These are phyloP conservation scores for Blastocrithidia nonstop DNA, from an alignment of 208 protist genomes.

Conservation along the genomic window DNA sequence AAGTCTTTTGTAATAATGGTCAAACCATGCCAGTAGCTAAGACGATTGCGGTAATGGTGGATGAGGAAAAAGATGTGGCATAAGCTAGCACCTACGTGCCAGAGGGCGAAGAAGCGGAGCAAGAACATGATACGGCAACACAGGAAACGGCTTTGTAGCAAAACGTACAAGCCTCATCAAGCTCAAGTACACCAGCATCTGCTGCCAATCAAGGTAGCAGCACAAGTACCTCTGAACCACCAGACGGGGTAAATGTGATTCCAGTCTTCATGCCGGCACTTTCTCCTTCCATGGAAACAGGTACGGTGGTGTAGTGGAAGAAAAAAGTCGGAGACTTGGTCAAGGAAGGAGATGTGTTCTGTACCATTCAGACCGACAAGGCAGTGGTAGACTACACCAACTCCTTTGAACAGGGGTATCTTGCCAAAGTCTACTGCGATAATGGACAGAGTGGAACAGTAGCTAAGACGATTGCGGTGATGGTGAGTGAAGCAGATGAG, in stretches of 20 bases:
- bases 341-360: conserved; percentile 87
- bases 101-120: conserved; percentile 17
- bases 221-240: no score
- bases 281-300: conserved; percentile 79
- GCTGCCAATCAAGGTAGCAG: no score
- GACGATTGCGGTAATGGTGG: conserved; percentile 81
- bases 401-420: conserved; percentile 85
- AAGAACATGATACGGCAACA: no score
- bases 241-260: conserved; percentile 66
- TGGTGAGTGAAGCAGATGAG: conserved; percentile 73
- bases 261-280: conserved; percentile 81
- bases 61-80: conserved; percentile 55
- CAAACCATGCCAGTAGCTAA: conserved; percentile 53
- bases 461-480: conserved; percentile 71
- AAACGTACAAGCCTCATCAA: no score
- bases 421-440: conserved; percentile 89
- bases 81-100: conserved; percentile 35
- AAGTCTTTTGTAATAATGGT: conserved; percentile 84
- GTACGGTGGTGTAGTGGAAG: conserved; percentile 80
- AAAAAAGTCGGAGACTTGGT: conserved; percentile 88
- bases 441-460: conserved; percentile 65
- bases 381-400: conserved; percentile 93
- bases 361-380: conserved; percentile 95
- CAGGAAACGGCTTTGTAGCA: no score
- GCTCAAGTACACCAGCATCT: no score